Percentiles rank a stretch among this genome's conserved stretches.
Evolutionary conservation across 768 basidiomycete genomes (phyloP).

Genomic region (Imleria badia): DNA sequence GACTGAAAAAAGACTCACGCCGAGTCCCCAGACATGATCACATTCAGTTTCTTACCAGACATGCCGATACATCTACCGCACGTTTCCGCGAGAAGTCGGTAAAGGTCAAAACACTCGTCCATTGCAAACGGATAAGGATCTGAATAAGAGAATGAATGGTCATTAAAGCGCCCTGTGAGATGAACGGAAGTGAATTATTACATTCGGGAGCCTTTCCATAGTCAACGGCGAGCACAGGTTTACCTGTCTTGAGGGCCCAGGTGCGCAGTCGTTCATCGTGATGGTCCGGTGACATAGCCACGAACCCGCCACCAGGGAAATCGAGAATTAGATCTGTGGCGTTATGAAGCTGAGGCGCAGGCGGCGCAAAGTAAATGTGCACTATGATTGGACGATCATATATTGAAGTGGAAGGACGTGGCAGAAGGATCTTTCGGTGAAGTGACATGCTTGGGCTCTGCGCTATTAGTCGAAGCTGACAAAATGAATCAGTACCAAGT

Average conservation of each 20-base stretch:
- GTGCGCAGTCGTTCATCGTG: slow-evolving; percentile 90
- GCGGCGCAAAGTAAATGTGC: slow-evolving; percentile 78
- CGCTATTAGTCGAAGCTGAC: slow-evolving; percentile 61
- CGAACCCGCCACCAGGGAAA: slow-evolving; percentile 94
- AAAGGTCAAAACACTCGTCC: slow-evolving; percentile 92
- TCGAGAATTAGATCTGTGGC: slow-evolving; percentile 86
- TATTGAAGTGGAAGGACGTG: slow-evolving; percentile 72
- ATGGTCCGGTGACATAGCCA: slow-evolving; percentile 94
- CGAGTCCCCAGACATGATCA: slow-evolving; percentile 91
- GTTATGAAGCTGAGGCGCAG: slow-evolving; percentile 58
- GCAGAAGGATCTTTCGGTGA: slow-evolving; percentile 75
- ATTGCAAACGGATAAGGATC: slow-evolving; percentile 98
- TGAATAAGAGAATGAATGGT: slow-evolving; percentile 28
- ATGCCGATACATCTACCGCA: slow-evolving; percentile 83
- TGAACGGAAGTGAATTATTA: slow-evolving; percentile 35
- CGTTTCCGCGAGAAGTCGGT: slow-evolving; percentile 76
- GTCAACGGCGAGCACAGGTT: slow-evolving; percentile 82
- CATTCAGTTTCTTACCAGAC: slow-evolving; percentile 74
- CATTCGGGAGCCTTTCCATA: slow-evolving; percentile 98
- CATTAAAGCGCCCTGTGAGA: background rate
- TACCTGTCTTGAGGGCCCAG: slow-evolving; percentile 81
- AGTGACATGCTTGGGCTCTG: slow-evolving; percentile 61
- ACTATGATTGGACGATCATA: slow-evolving; percentile 82
- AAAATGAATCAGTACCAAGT: slow-evolving; percentile 6
- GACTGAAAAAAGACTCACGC: slow-evolving; percentile 61